Percentiles rank a stretch among this genome's conserved stretches.
Evolutionary conservation across 108 stramenopile species (phyloP).

Genomic region (Cyclotella cryptica): DNA sequence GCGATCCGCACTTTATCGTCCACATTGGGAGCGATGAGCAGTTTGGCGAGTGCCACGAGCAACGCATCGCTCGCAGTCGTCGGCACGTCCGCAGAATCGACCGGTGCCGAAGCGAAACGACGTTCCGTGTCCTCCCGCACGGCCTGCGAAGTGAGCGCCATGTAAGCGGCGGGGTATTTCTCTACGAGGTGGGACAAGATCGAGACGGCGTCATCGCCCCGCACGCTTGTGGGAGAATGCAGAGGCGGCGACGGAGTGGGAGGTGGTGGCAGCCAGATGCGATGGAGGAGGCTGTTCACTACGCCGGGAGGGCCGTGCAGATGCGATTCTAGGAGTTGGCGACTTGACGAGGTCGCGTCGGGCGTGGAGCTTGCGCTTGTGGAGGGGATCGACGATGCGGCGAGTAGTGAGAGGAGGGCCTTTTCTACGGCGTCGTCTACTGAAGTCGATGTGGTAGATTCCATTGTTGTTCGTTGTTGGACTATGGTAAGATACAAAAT

Average conservation of each 20-base stretch:
- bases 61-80: slow-evolving; percentile 25
- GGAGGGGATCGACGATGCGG: background rate
- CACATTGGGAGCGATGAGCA: slow-evolving; percentile 32
- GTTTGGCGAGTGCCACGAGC: slow-evolving; percentile 27
- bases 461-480: too few species aligned
- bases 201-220: slow-evolving; percentile 30
- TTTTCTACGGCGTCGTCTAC: background rate
- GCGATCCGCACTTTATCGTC: slow-evolving; percentile 41
- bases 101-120: slow-evolving; percentile 2
- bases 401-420: background rate
- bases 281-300: slow-evolving; percentile 15
- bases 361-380: too few species aligned
- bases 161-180: slow-evolving; percentile 22
- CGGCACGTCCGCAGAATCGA: too few species aligned
- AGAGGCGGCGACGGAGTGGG: background rate
- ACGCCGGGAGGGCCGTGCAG: slow-evolving; percentile 37
- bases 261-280: slow-evolving; percentile 20
- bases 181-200: slow-evolving; percentile 36
- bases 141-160: slow-evolving; percentile 18
- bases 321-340: slow-evolving; percentile 30
- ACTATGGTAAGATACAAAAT: too few species aligned
- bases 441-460: too few species aligned
- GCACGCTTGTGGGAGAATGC: background rate
- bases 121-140: slow-evolving; percentile 38
- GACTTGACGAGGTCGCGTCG: slow-evolving; percentile 6